These are phyloP conservation scores for Cruciata laevipes DNA, from an alignment of 257 asterid species.

Conservation along the genomic window DNA sequence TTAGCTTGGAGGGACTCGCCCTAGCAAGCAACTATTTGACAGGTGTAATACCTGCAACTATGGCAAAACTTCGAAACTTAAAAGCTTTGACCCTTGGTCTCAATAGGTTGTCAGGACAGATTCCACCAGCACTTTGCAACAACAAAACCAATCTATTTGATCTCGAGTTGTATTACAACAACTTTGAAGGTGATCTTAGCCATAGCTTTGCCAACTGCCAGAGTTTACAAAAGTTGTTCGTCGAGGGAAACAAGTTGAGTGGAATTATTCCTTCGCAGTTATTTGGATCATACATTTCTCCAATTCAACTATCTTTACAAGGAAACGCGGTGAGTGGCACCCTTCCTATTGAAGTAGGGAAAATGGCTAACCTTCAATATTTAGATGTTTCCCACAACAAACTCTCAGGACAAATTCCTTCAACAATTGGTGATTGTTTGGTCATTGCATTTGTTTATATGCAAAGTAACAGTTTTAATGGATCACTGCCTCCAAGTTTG, in stretches of 20 bases:
- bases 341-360: not conserved
- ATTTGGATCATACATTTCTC: constrained; percentile 10
- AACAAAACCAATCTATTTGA: constrained; percentile 16
- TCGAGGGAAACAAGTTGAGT: constrained; percentile 14
- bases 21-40: constrained; percentile 12
- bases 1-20: constrained; percentile 2
- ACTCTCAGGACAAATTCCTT: constrained; percentile 15
- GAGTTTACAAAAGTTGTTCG: constrained; percentile 10
- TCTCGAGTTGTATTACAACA: not conserved
- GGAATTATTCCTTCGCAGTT: constrained; percentile 13
- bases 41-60: constrained; percentile 22
- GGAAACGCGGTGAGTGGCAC: constrained; percentile 16
- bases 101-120: not conserved
- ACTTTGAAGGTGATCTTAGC: constrained; percentile 10
- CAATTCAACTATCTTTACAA: constrained; percentile 12
- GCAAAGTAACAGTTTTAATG: not conserved
- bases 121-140: not conserved
- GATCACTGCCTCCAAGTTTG: not conserved
- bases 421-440: constrained; percentile 8
- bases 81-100: not conserved
- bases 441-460: not conserved
- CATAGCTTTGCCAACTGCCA: constrained; percentile 10
- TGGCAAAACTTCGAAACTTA: constrained; percentile 20
- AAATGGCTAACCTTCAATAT: not conserved
- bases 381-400: constrained; percentile 9